Evolutionary conservation across 179 eudicot genomes (phyloP), one percentile per base, ranked within the genome.

Genomic region (Sideroxylon spinosum): DNA sequence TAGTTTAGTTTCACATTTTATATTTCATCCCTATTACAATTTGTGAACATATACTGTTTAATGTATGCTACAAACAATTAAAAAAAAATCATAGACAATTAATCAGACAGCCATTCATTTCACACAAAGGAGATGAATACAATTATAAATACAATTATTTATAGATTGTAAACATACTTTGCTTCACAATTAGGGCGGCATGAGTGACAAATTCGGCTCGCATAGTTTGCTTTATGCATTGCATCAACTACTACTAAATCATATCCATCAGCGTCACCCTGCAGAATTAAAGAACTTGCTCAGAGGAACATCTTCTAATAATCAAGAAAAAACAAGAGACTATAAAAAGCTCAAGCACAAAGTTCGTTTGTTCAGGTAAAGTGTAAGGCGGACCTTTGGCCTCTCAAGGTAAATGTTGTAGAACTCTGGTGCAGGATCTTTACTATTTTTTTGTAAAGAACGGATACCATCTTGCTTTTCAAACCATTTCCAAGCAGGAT

Each of bases 221-320:
- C 99, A 89, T 93, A 95, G 83, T 95, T 95, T 75, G 99, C 99
- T 81, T 93, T 95, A 86, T 95, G 99, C 99, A 95, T 95, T 67
- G 99, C 99, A 86, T 95, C 99, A 77, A 95, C 99, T 80, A 95
- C 99, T 10, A 95, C 93, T 76, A 95, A 80, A 85, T 95, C 99
- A 86, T 95, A 95, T 23, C 99, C 99, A 90, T 91, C 99, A 86
- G 95, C 98, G 82, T 95, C 99, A 82, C 99, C 99, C 99, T 95
- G 88, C 82, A 77, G 75, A 73, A 81, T 20, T 26, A 73, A 48
- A 78, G 23, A 14, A 37, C 7, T 68, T 78, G 26, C 44, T 73
- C 53, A 79, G 61, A 77, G 59, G 65, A 80, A 63, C 25, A 25
- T 66, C 25, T 49, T 55, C 11, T 19, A 77, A 29, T n/a, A 63